Percentiles rank a stretch among this genome's conserved stretches.
Conservation (phyloP, 306 rosid genomes). For the Prunus mira region DNA sequence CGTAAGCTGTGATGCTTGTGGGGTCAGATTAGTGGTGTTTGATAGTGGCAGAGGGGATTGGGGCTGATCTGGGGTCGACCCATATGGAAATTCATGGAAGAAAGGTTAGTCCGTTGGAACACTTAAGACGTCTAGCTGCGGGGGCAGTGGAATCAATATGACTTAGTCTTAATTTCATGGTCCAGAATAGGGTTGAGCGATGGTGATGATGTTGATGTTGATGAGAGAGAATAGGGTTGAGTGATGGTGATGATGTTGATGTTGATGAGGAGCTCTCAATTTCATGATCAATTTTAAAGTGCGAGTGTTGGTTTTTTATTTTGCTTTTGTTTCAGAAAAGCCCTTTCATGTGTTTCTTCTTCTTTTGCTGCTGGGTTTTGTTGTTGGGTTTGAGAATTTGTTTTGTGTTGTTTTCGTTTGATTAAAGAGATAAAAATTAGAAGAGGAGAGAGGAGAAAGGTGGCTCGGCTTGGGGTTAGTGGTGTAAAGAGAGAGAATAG, state of each 20-base stretch:
- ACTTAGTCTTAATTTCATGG: slow-evolving; percentile 1
- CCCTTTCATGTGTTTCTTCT: slow-evolving; percentile 31
- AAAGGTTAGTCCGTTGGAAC: slow-evolving; percentile 46
- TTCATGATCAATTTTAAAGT: slow-evolving; percentile 47
- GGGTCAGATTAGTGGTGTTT: slow-evolving; percentile 4
- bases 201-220: neutral
- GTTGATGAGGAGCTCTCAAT: slow-evolving; percentile 1
- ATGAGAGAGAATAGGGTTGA: slow-evolving; percentile 10
- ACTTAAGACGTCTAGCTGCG: slow-evolving; percentile 19
- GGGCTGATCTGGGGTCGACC: slow-evolving; percentile 48
- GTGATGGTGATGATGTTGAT: neutral
- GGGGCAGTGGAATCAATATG: slow-evolving; percentile 35
- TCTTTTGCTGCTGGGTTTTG: slow-evolving; percentile 16
- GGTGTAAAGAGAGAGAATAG: no score
- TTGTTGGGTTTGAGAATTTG: neutral
- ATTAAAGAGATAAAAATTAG: slow-evolving; percentile 5
- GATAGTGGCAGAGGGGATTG: slow-evolving; percentile 36
- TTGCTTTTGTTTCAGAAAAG: neutral
- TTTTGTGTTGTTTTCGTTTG: slow-evolving; percentile 16
- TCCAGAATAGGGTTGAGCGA: slow-evolving; percentile 15
- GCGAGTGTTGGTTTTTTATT: slow-evolving; percentile 28
- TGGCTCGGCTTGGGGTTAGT: no score
- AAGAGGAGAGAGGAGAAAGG: neutral
- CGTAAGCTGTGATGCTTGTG: no score
- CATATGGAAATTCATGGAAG: slow-evolving; percentile 63